Percentiles rank a stretch among this genome's conserved stretches.
Evolutionary conservation across 2,329 filamentous ascomycete genomes (phyloP).

Genomic region (Lojkania enalia): DNA sequence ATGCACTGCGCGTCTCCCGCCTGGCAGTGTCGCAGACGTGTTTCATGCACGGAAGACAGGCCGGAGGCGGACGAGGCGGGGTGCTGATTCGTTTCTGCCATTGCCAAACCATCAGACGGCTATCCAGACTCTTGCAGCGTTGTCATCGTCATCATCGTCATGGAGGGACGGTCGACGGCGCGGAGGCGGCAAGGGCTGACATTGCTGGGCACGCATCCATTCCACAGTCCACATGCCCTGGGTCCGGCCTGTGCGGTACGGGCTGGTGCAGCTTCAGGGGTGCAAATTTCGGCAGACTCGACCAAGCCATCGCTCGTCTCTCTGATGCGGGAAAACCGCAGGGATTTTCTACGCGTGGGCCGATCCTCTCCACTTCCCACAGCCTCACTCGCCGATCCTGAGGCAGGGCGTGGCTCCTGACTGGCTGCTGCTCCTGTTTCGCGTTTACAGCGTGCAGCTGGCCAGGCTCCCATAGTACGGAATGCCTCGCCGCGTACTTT

Average conservation of each 20-base stretch:
- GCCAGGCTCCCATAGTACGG: too few relatives aligned
- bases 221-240: too few relatives aligned
- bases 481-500: too few relatives aligned
- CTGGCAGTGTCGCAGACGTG: slow-evolving; percentile 34
- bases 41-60: slow-evolving; percentile 37
- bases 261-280: slow-evolving; percentile 26
- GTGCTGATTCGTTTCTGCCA: slow-evolving; percentile 30
- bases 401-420: slow-evolving; percentile 13
- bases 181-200: slow-evolving; percentile 16
- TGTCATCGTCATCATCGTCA: too few relatives aligned
- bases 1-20: slow-evolving; percentile 9
- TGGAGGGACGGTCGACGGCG: slow-evolving; percentile 3
- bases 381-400: slow-evolving; percentile 45
- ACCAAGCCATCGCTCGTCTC: slow-evolving; percentile 32
- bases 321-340: slow-evolving; percentile 35
- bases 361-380: slow-evolving; percentile 34
- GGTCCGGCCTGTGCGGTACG: slow-evolving; percentile 7
- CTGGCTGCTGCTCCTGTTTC: slow-evolving; percentile 10
- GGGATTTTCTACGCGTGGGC: slow-evolving; percentile 25
- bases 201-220: too few relatives aligned
- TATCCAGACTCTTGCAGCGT: slow-evolving; percentile 32
- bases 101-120: slow-evolving; percentile 43
- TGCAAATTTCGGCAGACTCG: slow-evolving; percentile 31
- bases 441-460: slow-evolving; percentile 1
- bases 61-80: slow-evolving; percentile 16